Evolutionary conservation across 768 basidiomycete genomes (phyloP), one percentile per base, ranked within the genome.

Genomic region (Suillus bovinus): DNA sequence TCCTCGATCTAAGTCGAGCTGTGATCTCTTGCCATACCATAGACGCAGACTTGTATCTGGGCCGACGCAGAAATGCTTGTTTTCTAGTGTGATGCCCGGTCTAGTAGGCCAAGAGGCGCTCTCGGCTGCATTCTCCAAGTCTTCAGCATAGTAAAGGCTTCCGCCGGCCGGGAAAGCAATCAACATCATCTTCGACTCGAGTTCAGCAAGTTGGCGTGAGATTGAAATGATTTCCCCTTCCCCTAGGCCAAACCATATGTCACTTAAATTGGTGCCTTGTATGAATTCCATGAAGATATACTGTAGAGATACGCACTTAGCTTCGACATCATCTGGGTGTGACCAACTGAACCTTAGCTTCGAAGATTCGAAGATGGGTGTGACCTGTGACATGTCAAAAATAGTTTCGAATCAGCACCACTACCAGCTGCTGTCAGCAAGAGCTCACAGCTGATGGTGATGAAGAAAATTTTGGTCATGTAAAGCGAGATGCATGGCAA

Each of bases 11-110:
- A 83, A 73, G 62, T 82, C 77, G 62, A 84, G 81, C 75, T 79
- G 70, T 63, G 80, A 73, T 62, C 83, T 80, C 71, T 80, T 78
- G 1, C 83, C 81, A 67, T 72, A 81, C 82, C 82, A 85, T 71
- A 84, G n/a, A 68, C 33, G 67, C 64, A 79, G 50, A 3, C 75
- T 78, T 10, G 70, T 66, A 73, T 84, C 83, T 69, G 74, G 80
- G 69, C 81, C 80, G 60, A 82, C 66, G 64, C 78, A 80, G 75
- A 83, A 82, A 58, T 67, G 74, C 71, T 77, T 61, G 72, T 77
- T 76, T 57, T 77, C 62, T 17, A 72, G 65, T 20, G 77, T 65
- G 56, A 83, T 73, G 67, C 72, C 78, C 63, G 59, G 33, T 65
- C 44, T 46, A 46, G 44, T 46, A 22, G 44, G 22, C 44, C 44